phyloP scores from a whole-genome alignment of 352 stramenopile species.

The Globisporangium lucens region DNA sequence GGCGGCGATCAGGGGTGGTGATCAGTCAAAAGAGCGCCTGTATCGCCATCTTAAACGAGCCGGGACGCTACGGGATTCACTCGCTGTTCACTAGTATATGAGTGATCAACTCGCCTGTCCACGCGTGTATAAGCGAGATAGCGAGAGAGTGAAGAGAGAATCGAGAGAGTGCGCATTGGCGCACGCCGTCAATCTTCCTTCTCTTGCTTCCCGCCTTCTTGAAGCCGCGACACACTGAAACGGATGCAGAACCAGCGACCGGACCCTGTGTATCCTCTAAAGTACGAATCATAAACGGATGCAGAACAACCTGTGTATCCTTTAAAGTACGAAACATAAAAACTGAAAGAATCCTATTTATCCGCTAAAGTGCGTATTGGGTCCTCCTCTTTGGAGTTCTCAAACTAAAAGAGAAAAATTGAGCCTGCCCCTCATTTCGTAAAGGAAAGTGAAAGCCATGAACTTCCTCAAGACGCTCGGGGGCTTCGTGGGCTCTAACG shows the following conservation, averaged over 20 bases:
- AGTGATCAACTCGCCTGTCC: no score
- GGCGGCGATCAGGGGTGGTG: background rate
- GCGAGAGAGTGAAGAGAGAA: no score
- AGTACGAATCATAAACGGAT: background rate
- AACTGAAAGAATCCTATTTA: background rate
- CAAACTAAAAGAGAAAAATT: slow-evolving; percentile 3
- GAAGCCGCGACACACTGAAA: background rate
- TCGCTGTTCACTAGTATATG: no score
- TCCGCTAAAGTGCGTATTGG: background rate
- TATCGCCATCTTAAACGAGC: background rate
- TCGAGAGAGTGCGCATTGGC: background rate
- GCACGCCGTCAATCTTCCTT: background rate
- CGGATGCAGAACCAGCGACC: background rate
- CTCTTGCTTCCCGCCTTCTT: background rate
- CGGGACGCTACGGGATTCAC: no score
- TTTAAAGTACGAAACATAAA: no score
- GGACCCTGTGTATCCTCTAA: background rate
- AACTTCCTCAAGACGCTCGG: slow-evolving; percentile 89
- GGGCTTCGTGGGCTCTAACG: slow-evolving; percentile 59
- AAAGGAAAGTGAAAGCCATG: slow-evolving; percentile 31
- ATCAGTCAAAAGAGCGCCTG: background rate
- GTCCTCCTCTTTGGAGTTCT: background rate
- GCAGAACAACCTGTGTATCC: background rate
- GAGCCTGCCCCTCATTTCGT: background rate
- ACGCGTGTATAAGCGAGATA: no score